Base-by-base conservation (phyloP, 768 basidiomycete species). In the Agrocybe praecox region DNA sequence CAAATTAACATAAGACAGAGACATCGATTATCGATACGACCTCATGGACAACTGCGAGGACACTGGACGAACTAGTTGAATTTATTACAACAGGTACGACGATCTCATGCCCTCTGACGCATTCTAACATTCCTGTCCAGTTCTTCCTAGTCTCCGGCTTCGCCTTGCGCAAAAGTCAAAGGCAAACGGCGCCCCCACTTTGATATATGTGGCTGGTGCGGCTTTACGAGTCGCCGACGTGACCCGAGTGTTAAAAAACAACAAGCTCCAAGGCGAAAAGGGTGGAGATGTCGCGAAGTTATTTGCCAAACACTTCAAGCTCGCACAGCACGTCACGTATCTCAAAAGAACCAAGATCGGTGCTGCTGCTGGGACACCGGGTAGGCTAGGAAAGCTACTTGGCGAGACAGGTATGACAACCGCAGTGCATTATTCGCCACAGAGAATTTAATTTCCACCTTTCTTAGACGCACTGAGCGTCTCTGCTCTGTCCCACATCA, bases 281-380 rank as follows among this genome's bases (percentile, higher is more conserved):
- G 88, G 92, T 53, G 94, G 92, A 11, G 93, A 96, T 61, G 88
- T 97, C 29, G 95, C 91, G 19, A 98, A 98, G 71, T 83, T 99
- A 23, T 98, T 98, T 65, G 94, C 96, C 26, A 95, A 89, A 72
- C 96, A 98, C 69, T 87, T 96, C 74, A 97, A 96, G 74, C 77
- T 96, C 40, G 77, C 88, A 48, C 92, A 96, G 55, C 96, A 98
- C 70, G 84, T 90, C 65, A 77, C 84, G 15, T 92, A 94, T 74
- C 80, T 98, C 65, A 80, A 82, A 66, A 81, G 85, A 62, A 96
- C 94, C n/a, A 92, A 89, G 69, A 83, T 98, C 46, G 90, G 89
- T 19, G 81, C 89, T 42, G 96, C 94, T 18, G 92, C 91, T 23
- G 96, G 96, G 18, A 99, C 96, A 2, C 96, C 96, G 22, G 90